Base-by-base conservation (phyloP, 139 green algal species). In the Tetradesmus lagerheimii region DNA sequence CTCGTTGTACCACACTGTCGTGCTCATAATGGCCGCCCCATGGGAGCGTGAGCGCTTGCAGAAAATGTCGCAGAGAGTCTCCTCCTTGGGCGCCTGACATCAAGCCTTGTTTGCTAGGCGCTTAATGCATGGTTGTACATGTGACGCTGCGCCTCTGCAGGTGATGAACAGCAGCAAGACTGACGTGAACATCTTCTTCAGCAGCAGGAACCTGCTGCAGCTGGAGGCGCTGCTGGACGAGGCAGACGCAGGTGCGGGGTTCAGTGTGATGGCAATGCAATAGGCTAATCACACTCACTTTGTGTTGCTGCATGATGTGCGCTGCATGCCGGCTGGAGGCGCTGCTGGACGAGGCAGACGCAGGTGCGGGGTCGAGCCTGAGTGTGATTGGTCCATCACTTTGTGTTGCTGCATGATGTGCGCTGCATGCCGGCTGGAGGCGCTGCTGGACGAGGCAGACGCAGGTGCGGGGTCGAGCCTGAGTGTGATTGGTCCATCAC, bases 171-270 rank as follows among this genome's bases (percentile, higher is more conserved):
- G 41, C 39, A 47, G 53, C 43, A 89, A 89, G 64, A 89, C 85
- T 1, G 85, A 89, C 71, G 29, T 57, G 35, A 89, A 89, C 84
- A 50, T 89, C 43, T 89, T 89, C 25, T 89, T 89, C 66, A 41
- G 37, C 67, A 50, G 31, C 67, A 71, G 34, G 66, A 89, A 89
- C 43, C 71, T 89, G 43, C 67, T 50, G 85, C 16, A 62, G 67
- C 85, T 89, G 14, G 85, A 83, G 67, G 41, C 37, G 16, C 14
- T 27, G n/a, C 43, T 89, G 67, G 41, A 57, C 34, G 27, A 34
- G 14, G 41, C 15, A 5, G 85, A 89, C 16, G 57, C 57, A 71
- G 57, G 57, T 71, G 57, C 1, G 57, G 57, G 9, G 15, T 11
- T 5, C 53, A 66, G 53, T 29, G 14, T 66, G 11, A 25, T 20